Percentiles rank a stretch among this genome's conserved stretches.
phyloP scores from a whole-genome alignment of 208 protist species.

The Balamuthia mandrillaris region DNA sequence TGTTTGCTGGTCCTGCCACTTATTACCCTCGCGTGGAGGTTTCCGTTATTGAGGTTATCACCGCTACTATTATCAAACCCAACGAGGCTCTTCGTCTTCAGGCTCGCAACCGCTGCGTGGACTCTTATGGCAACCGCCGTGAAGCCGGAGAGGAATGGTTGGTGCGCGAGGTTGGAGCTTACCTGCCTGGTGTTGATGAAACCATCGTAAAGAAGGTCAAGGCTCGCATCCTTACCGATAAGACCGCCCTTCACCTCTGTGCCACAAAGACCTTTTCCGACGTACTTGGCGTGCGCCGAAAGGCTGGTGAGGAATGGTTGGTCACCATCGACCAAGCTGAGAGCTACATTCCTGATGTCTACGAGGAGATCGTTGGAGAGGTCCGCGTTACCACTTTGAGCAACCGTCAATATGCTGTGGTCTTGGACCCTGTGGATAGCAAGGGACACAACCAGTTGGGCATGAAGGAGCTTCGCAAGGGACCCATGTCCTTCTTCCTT shows the following conservation, averaged over 20 bases:
- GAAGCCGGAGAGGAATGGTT: conserved; percentile 83
- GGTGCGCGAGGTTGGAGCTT: conserved; percentile 60
- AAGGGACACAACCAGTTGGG: conserved; percentile 78
- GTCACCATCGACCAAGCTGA: conserved; percentile 79
- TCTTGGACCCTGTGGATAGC: conserved; percentile 81
- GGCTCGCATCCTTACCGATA: conserved; percentile 70
- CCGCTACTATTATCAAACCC: conserved; percentile 62
- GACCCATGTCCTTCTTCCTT: conserved; percentile 89
- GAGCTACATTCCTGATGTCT: conserved; percentile 85
- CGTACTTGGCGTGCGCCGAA: conserved; percentile 66
- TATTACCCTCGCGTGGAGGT: conserved; percentile 71
- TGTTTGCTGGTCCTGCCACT: conserved; percentile 73
- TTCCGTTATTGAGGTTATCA: conserved; percentile 60
- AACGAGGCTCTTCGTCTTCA: conserved; percentile 70
- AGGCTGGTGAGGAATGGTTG: conserved; percentile 79
- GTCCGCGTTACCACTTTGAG: conserved; percentile 79
- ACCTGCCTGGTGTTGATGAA: conserved; percentile 81
- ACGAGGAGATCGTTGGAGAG: conserved; percentile 80
- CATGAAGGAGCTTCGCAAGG: conserved; percentile 77
- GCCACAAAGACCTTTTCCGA: conserved; percentile 81
- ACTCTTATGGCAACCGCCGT: conserved; percentile 54
- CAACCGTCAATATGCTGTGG: conserved; percentile 85
- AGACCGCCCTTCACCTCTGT: conserved; percentile 81
- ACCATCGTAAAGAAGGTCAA: conserved; percentile 66
- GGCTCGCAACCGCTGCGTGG: conserved; percentile 56